Conservation (phyloP, 352 stramenopile species). For the Phytophthora citricola region DNA sequence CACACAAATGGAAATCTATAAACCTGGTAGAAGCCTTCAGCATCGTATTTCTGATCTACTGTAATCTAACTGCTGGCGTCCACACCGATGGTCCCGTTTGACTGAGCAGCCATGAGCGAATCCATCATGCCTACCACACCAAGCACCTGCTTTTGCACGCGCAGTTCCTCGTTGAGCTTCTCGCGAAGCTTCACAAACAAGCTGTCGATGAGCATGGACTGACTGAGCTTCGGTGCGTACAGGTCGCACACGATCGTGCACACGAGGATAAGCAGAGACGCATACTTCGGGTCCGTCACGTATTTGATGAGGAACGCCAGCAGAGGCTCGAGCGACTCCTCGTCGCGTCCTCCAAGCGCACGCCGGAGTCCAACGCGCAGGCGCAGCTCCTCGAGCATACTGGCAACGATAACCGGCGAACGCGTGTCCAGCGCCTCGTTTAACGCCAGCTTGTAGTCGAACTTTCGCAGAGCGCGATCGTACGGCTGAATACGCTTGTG, state of each 20-base stretch:
- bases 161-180: constrained; percentile 87
- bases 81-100: constrained; percentile 58
- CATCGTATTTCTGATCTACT: constrained; percentile 34
- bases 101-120: constrained; percentile 87
- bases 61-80: constrained; percentile 42
- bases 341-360: constrained; percentile 92
- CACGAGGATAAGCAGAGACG: constrained; percentile 91
- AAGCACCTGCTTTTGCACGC: constrained; percentile 86
- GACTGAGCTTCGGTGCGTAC: constrained; percentile 93
- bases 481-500: constrained; percentile 93
- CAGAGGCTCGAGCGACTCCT: constrained; percentile 94
- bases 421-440: constrained; percentile 94
- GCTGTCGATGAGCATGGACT: constrained; percentile 92
- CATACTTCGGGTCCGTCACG: constrained; percentile 95
- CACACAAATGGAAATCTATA: constrained; percentile 37
- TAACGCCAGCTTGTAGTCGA: constrained; percentile 96
- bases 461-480: constrained; percentile 94
- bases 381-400: constrained; percentile 95
- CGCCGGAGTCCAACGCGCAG: constrained; percentile 91
- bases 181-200: constrained; percentile 94
- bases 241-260: constrained; percentile 94
- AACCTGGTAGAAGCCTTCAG: constrained; percentile 25
- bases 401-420: constrained; percentile 92
- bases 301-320: constrained; percentile 96
- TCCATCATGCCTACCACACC: constrained; percentile 91